Base-by-base conservation (phyloP, 2,329 filamentous ascomycete species). In the Magnaporthiopsis rhizophila region DNA sequence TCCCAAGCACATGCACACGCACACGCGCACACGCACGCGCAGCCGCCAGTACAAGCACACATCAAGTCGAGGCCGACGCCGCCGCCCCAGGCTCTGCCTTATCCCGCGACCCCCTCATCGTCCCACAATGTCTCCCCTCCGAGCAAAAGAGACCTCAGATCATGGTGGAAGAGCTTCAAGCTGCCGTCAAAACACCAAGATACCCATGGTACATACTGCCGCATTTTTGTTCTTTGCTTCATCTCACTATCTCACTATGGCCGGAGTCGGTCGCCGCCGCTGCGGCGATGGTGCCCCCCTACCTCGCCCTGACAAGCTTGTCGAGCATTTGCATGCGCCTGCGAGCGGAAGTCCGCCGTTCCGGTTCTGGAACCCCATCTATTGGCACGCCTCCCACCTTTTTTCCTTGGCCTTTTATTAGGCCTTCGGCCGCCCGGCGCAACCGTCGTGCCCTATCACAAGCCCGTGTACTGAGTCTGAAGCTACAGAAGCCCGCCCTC, bases 111-210 rank as follows among this genome's bases (percentile, higher is more conserved):
- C 11, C 28, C 57, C 11, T 57, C 61, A 8, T 32, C 58, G 28
- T 71, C 69, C 68, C 76, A 78, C 76, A 72, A 82, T 74, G 74
- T 83, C 74, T 92, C 91, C 58, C 91, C 90, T 64, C 91, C 91
- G 36, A 91, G 87, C 69, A 96, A 90, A 79, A 87, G 91, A 74
- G 92, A 97, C 75, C 81, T 98, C 70, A 90, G 92, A 70, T 96
- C 91, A 66, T 99, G 95, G 95, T 98, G 95, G 95, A 97, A 92
- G 78, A 88, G 89, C 71, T 98, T 99, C 79, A 95, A 95, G 79
- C 85, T 90, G 64, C 80, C 83, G 59, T 77, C 81, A 53, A 86
- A 81, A 71, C 80, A 82, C 65, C 81, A 85, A 64, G 84, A 87
- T 2, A 21, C 34, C 24, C 67, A 65, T 66, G 67, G 68, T 70